phyloP scores from a whole-genome alignment of 2,329 filamentous ascomycete genomes.

The Purpureocillium takamizusanense region DNA sequence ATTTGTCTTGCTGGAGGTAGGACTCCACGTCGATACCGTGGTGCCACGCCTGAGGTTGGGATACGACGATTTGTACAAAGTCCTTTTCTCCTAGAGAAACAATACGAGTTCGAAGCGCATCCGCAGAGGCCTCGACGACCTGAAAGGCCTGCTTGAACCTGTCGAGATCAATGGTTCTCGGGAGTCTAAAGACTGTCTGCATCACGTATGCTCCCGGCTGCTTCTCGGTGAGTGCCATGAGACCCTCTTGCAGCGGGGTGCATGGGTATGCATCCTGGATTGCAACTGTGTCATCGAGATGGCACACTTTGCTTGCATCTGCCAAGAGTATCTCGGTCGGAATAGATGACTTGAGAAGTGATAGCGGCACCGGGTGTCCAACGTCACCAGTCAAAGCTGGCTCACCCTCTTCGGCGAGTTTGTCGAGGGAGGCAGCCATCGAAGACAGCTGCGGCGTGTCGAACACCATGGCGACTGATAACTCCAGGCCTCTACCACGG shows the following conservation, averaged over 20 bases:
- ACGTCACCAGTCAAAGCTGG: not conserved
- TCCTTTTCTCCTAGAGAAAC: not conserved
- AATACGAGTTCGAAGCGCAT: not conserved
- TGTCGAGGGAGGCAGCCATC: not conserved
- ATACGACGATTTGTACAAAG: not conserved
- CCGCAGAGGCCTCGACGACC: not conserved
- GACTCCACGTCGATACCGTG: not conserved
- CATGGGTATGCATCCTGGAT: constrained; percentile 27
- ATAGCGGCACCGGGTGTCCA: not conserved
- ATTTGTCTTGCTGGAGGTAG: not conserved
- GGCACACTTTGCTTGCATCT: not conserved
- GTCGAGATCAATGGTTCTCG: not conserved
- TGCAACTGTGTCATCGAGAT: not conserved
- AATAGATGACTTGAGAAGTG: not conserved
- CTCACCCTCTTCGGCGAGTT: not conserved
- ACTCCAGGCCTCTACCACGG: not conserved
- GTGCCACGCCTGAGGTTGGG: not conserved
- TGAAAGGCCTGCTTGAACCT: not conserved
- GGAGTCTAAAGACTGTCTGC: constrained; percentile 11
- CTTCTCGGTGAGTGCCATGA: constrained; percentile 24
- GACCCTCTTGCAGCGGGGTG: constrained; percentile 29
- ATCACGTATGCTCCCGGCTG: constrained; percentile 26
- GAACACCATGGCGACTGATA: not conserved
- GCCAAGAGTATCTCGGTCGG: not conserved
- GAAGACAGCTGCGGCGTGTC: not conserved